Percentiles rank a stretch among this genome's conserved stretches.
phyloP scores from a whole-genome alignment of 2,329 filamentous ascomycete genomes.

The Pestalotiopsis sp. region DNA sequence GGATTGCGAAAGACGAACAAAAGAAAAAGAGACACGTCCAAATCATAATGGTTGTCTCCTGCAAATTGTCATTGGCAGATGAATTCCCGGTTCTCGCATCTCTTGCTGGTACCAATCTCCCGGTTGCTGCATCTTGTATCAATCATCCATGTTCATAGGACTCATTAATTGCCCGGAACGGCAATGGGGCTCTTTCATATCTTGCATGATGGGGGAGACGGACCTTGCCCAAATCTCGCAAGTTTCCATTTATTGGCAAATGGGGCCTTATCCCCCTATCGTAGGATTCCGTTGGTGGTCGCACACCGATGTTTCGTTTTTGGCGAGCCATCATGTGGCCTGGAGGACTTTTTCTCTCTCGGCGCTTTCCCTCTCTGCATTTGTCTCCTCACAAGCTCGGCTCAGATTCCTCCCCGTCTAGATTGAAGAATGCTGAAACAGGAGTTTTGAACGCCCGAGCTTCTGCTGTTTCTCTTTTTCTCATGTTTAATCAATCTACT shows the following conservation, averaged over 20 bases:
- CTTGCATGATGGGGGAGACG: neutral
- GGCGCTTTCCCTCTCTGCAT: neutral
- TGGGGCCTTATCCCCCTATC: neutral
- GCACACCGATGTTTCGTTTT: conserved; percentile 6
- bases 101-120: conserved; percentile 1
- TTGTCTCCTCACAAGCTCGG: neutral
- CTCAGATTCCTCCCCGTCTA: neutral
- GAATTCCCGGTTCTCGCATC: neutral
- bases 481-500: neutral
- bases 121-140: neutral
- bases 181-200: conserved; percentile 7
- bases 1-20: neutral
- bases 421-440: conserved; percentile 1
- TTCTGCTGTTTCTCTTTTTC: neutral
- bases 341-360: neutral
- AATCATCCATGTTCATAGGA: neutral
- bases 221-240: conserved; percentile 9
- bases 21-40: neutral
- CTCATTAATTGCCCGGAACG: neutral
- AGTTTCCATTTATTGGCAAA: neutral
- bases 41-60: neutral
- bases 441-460: neutral
- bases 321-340: neutral
- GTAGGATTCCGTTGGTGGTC: neutral
- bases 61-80: neutral